phyloP scores from a whole-genome alignment of 495 filamentous ascomycete genomes.

The Lindgomyces ingoldianus region DNA sequence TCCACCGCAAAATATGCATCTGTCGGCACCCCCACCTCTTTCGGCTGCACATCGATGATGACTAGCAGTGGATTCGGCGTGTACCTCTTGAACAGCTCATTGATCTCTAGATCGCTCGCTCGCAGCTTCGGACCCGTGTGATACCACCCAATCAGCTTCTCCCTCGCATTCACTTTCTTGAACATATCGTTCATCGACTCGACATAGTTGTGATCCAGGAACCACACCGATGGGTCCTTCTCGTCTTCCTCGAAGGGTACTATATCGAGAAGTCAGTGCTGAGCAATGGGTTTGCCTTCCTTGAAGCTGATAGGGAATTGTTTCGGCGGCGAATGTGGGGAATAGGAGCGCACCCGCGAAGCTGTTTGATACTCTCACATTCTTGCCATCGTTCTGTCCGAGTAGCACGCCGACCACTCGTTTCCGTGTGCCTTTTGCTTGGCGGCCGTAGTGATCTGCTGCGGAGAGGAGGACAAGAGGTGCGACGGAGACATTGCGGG shows the following conservation, averaged over 20 bases:
- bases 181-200: conserved; percentile 99
- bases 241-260: conserved; percentile 99
- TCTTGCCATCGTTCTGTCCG: conserved; percentile 92
- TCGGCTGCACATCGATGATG: conserved; percentile 98
- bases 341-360: conserved; percentile 74
- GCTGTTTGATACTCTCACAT: conserved; percentile 96
- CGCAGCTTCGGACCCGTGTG: conserved; percentile 96
- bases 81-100: conserved; percentile 99
- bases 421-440: conserved; percentile 85
- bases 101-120: conserved; percentile 97
- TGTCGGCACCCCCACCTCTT: conserved; percentile 95
- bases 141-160: conserved; percentile 99
- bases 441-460: conserved; percentile 97
- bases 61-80: conserved; percentile 93
- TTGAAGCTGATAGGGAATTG: not conserved
- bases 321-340: not conserved
- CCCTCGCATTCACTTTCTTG: conserved; percentile 98
- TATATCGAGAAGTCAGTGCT: conserved; percentile 43
- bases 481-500: conserved; percentile 91
- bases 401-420: conserved; percentile 94
- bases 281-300: conserved; percentile 24
- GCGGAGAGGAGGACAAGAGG: conserved; percentile 96
- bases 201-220: conserved; percentile 98
- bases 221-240: conserved; percentile 98
- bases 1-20: conserved; percentile 99